These are phyloP conservation scores for Talaromyces sp. DNA, from an alignment of 2,329 filamentous ascomycete genomes.

Conservation along the genomic window DNA sequence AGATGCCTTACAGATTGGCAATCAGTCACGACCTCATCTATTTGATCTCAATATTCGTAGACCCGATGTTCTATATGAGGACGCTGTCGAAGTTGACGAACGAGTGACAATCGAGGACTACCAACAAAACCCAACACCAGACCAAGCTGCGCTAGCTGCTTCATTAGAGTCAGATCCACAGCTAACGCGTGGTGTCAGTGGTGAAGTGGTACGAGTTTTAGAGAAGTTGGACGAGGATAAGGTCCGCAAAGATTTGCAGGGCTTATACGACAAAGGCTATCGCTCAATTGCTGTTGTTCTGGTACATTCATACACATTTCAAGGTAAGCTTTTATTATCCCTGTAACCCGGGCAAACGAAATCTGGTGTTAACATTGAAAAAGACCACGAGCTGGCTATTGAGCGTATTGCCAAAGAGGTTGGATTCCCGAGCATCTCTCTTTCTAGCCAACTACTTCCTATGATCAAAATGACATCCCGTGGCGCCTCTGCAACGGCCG, in stretches of 20 bases:
- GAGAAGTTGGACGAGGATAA: constrained; percentile 51
- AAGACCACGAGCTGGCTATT: constrained; percentile 67
- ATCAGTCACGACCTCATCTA: constrained; percentile 77
- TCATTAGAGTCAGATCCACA: constrained; percentile 16
- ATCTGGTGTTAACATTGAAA: background rate
- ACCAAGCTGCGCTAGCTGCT: constrained; percentile 18
- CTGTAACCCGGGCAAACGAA: too few species aligned
- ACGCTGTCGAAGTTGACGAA: constrained; percentile 22
- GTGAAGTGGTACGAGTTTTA: constrained; percentile 63
- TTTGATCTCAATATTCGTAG: constrained; percentile 80
- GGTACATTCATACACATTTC: constrained; percentile 83
- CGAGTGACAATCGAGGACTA: constrained; percentile 46
- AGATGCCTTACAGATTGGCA: constrained; percentile 80
- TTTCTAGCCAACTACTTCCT: constrained; percentile 69
- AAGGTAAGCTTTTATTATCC: constrained; percentile 26
- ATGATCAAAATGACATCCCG: constrained; percentile 73
- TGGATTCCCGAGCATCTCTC: constrained; percentile 64
- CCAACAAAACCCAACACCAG: constrained; percentile 18
- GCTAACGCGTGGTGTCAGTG: constrained; percentile 46
- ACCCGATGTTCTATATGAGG: constrained; percentile 50
- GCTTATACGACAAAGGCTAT: constrained; percentile 33
- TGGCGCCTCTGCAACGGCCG: constrained; percentile 66
- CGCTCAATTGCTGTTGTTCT: constrained; percentile 42
- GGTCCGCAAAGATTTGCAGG: constrained; percentile 53
- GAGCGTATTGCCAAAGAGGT: constrained; percentile 68